Base-by-base conservation (phyloP, 116 monocot genomes). In the Iris pallida region DNA sequence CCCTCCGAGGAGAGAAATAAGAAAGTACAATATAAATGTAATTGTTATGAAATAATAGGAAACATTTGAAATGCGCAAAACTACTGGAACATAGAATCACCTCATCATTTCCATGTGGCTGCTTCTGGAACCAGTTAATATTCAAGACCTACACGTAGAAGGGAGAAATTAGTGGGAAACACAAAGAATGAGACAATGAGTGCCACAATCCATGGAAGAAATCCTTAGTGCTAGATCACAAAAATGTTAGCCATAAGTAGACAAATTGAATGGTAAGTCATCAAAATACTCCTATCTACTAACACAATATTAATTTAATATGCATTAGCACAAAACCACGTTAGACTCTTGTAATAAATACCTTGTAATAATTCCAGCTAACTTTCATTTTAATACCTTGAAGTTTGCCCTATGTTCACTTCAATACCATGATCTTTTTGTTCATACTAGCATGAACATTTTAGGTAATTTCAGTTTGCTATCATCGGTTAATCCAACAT, bases 71-170 rank as follows among this genome's bases (percentile, higher is more conserved):
- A 58, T 58, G 9, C 20, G 16, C 16, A 6, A 58, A 15, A 64
- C 10, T 16, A 48, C 10, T 19, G 11, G 5, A 58, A 41, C 4
- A 63, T 64, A 10, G 62, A 63, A 47, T 72, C 60, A 95, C 95
- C 92, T 96, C 92, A 57, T 96, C 96, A 81, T 96, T 83, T 58
- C 96, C 89, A 71, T 79, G 80, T 47, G 87, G 76, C 69, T 95
- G 88, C 78, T 82, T 95, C 58, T 85, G 84, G 65, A 96, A 92
- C 89, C 96, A 92, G 68, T 96, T 96, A 51, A 91, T 84, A 61
- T 88, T 91, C 71, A 88, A 47, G n/a, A 95, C 76, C 95, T 95
- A 61, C 42, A 63, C 57, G 55, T 53, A 15, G 19, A 73, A 51
- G 49, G 7, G 49, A 51, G 49, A 51, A 9, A 7, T 9, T 0